Conservation (phyloP, 352 stramenopile species). For the Blastocystis sp. region DNA sequence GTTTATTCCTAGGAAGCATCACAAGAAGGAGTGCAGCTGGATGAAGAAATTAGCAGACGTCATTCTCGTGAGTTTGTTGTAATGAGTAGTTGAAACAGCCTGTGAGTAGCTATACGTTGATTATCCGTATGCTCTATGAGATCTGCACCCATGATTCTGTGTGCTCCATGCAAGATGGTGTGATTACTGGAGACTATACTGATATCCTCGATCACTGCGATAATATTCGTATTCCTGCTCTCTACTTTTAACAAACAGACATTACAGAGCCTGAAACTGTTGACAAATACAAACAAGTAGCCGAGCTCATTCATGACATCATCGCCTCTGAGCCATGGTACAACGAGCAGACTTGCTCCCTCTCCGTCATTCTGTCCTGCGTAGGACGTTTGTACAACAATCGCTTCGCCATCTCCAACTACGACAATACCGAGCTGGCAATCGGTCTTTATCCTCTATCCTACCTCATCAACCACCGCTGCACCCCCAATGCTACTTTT, state of each 20-base stretch:
- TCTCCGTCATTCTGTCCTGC: not conserved
- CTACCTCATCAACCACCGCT: slow-evolving; percentile 43
- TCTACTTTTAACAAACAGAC: not conserved
- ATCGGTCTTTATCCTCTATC: slow-evolving; percentile 14
- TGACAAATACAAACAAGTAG: slow-evolving; percentile 22
- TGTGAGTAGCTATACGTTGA: slow-evolving; percentile 13
- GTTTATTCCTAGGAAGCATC: slow-evolving; percentile 10
- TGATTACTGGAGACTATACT: slow-evolving; percentile 9
- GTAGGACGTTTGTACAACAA: slow-evolving; percentile 42
- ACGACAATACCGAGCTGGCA: not conserved
- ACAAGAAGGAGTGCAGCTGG: slow-evolving; percentile 48
- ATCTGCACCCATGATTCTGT: slow-evolving; percentile 27
- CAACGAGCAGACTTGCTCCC: not conserved
- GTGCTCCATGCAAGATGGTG: not conserved
- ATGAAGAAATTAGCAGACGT: slow-evolving; percentile 53
- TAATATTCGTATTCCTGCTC: not conserved
- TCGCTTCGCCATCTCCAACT: slow-evolving; percentile 8
- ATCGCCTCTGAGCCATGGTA: slow-evolving; percentile 24
- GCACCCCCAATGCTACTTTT: slow-evolving; percentile 28
- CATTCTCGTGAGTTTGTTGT: not conserved
- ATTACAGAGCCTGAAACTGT: not conserved
- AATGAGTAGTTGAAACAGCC: slow-evolving; percentile 4
- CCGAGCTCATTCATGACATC: not conserved
- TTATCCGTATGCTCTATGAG: slow-evolving; percentile 36
- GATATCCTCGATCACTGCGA: slow-evolving; percentile 47